A percentile compares a stretch with the other conserved stretches of the same genome.
Conservation (phyloP, 1,139 yeast genomes). For the Yarrowia galli region DNA sequence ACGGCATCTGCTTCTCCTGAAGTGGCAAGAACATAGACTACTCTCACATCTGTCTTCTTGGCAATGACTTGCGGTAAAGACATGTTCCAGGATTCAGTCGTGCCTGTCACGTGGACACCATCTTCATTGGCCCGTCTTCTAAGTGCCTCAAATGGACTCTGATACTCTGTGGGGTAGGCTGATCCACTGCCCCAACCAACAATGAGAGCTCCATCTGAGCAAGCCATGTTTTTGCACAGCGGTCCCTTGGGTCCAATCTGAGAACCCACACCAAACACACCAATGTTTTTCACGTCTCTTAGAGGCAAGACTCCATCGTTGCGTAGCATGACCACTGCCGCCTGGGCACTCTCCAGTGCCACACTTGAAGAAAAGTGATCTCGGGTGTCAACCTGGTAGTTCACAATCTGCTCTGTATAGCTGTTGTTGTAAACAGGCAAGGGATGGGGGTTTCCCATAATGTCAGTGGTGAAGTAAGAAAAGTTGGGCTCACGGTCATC, state of each 20-base stretch:
- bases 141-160: conserved; percentile 57
- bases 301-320: conserved; percentile 1
- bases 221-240: conserved; percentile 50
- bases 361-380: conserved; percentile 42
- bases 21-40: background rate
- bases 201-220: conserved; percentile 47
- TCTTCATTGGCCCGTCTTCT: conserved; percentile 43
- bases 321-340: conserved; percentile 50
- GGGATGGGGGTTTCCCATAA: conserved; percentile 58
- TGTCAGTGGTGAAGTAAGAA: conserved; percentile 65
- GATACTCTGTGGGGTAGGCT: conserved; percentile 60
- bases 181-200: conserved; percentile 59
- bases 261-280: conserved; percentile 49
- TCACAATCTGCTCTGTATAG: conserved; percentile 56
- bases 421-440: conserved; percentile 56
- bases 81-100: conserved; percentile 6
- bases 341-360: conserved; percentile 53
- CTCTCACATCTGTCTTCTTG: background rate
- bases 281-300: conserved; percentile 1
- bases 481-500: conserved; percentile 59
- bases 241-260: conserved; percentile 51
- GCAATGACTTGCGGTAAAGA: background rate
- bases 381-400: background rate
- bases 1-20: conserved; percentile 7
- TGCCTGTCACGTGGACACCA: background rate